phyloP scores from a whole-genome alignment of 352 stramenopile species.

The Phytophthora pistaciae region DNA sequence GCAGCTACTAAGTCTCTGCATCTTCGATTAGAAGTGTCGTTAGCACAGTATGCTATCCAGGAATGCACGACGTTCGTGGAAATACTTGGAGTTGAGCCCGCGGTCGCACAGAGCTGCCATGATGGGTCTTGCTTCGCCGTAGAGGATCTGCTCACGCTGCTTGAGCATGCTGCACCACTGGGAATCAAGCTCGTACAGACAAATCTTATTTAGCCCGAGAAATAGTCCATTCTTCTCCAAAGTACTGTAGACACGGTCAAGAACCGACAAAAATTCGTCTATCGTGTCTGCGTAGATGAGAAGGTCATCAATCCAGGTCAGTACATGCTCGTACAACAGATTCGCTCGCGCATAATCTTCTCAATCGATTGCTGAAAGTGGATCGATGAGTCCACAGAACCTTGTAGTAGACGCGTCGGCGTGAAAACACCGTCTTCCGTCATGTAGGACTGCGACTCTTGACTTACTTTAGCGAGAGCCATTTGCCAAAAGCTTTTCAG shows the following conservation, averaged over 20 bases:
- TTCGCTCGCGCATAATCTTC: conserved; percentile 11
- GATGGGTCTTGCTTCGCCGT: too few species aligned
- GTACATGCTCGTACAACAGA: conserved; percentile 10
- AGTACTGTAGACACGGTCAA: conserved; percentile 8
- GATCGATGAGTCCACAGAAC: conserved; percentile 8
- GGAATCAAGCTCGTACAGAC: not conserved
- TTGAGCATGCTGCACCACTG: too few species aligned
- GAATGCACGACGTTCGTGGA: too few species aligned
- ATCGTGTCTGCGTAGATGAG: conserved; percentile 6
- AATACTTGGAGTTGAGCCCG: too few species aligned
- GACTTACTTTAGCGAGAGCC: not conserved
- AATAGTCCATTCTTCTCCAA: conserved; percentile 3
- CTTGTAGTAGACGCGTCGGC: conserved; percentile 9
- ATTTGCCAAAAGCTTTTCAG: conserved; percentile 18
- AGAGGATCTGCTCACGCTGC: too few species aligned
- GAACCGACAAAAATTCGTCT: conserved; percentile 12
- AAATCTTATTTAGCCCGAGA: conserved; percentile 11
- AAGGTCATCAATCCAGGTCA: conserved; percentile 10
- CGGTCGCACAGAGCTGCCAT: too few species aligned
- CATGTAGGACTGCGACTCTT: conserved; percentile 12
- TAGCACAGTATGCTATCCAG: too few species aligned
- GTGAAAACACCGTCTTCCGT: conserved; percentile 15
- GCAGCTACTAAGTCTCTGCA: too few species aligned
- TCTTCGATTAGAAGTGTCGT: too few species aligned
- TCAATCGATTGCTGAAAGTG: conserved; percentile 15